These are phyloP conservation scores for Theobroma cacao DNA, from an alignment of 345 rosid species.

Conservation along the genomic window DNA sequence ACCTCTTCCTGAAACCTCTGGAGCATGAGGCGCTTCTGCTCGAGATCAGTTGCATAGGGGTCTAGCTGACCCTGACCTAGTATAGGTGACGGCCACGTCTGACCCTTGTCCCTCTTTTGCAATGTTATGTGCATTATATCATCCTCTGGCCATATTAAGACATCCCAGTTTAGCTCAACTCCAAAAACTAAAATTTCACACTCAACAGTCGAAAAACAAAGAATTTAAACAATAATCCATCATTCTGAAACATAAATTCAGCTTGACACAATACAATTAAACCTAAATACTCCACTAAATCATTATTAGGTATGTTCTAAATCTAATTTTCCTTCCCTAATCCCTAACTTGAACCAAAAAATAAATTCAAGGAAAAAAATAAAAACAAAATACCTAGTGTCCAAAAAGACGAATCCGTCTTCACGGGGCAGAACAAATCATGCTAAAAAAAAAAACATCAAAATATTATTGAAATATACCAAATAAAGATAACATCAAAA, in stretches of 20 bases:
- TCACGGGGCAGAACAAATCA: conserved; percentile 67
- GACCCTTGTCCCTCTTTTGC: conserved; percentile 89
- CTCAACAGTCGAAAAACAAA: neutral
- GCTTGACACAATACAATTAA: neutral
- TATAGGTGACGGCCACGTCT: conserved; percentile 88
- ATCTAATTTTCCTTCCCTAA: neutral
- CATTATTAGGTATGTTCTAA: neutral
- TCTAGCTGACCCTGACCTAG: conserved; percentile 78
- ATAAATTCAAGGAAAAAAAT: neutral
- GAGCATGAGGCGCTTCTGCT: conserved; percentile 91
- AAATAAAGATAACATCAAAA: neutral
- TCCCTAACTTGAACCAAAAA: neutral
- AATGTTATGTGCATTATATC: conserved; percentile 76
- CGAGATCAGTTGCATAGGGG: conserved; percentile 61
- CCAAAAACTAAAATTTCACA: neutral
- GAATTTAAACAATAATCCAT: neutral
- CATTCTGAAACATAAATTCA: neutral
- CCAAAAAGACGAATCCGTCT: conserved; percentile 92
- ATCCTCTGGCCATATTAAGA: conserved; percentile 55
- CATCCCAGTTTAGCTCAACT: neutral
- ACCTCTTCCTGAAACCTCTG: conserved; percentile 98
- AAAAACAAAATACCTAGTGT: conserved; percentile 53
- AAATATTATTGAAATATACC: neutral
- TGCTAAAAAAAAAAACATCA: conserved; percentile 39
- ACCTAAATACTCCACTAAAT: neutral